Percentiles rank a stretch among this genome's conserved stretches.
phyloP scores from a whole-genome alignment of 352 stramenopile genomes.

The Phytophthora macrochlamydospora region DNA sequence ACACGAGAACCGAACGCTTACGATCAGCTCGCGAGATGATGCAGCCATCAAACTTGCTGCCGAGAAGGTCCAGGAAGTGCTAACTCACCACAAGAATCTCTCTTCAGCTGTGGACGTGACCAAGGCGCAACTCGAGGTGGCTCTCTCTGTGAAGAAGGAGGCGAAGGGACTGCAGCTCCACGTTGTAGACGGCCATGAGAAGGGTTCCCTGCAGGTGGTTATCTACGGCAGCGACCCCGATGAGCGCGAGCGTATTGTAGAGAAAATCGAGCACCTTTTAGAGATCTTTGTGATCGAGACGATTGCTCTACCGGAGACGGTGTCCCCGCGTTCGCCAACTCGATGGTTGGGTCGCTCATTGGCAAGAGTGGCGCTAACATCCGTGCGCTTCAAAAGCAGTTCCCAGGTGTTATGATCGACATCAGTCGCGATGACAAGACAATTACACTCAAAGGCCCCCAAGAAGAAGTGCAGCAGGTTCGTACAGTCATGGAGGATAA shows the following conservation, averaged over 20 bases:
- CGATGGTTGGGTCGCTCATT: slow-evolving; percentile 76
- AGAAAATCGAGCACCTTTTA: slow-evolving; percentile 69
- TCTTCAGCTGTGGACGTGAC: slow-evolving; percentile 52
- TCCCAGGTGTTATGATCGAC: slow-evolving; percentile 65
- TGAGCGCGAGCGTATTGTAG: slow-evolving; percentile 57
- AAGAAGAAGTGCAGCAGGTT: slow-evolving; percentile 55
- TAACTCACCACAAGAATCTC: slow-evolving; percentile 55
- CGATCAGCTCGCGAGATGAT: slow-evolving; percentile 67
- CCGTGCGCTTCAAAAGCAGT: slow-evolving; percentile 66
- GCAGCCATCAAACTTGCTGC: slow-evolving; percentile 63
- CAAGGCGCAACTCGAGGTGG: slow-evolving; percentile 56
- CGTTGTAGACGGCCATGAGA: slow-evolving; percentile 46
- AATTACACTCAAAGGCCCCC: slow-evolving; percentile 64
- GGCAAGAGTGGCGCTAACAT: slow-evolving; percentile 85
- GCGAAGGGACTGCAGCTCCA: slow-evolving; percentile 62
- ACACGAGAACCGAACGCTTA: slow-evolving; percentile 54
- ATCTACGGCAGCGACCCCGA: slow-evolving; percentile 63
- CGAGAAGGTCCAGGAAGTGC: slow-evolving; percentile 58
- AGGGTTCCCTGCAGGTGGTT: slow-evolving; percentile 52
- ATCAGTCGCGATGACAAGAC: slow-evolving; percentile 53
- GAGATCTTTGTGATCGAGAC: slow-evolving; percentile 54
- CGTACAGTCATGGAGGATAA: slow-evolving; percentile 75
- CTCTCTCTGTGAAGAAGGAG: slow-evolving; percentile 51
- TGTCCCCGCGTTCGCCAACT: slow-evolving; percentile 39
- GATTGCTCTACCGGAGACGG: slow-evolving; percentile 49